Evolutionary conservation across 495 filamentous ascomycete species (phyloP).

Genomic region (Rostrohypoxylon terebratum): DNA sequence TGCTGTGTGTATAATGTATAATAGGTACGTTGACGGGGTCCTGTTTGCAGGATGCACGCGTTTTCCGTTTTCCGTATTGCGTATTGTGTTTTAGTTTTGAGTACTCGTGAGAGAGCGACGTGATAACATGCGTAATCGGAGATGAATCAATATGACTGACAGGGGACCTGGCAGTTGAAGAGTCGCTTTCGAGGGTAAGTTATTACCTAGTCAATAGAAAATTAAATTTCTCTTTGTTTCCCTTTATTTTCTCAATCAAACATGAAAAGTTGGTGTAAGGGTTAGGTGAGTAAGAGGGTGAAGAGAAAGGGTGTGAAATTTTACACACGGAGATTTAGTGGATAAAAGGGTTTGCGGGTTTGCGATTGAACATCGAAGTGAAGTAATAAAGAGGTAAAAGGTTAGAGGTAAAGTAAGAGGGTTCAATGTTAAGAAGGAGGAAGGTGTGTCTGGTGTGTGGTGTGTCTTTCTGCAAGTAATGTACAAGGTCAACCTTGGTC

Average conservation of each 20-base stretch:
- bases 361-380: conserved; percentile 9
- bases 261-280: not conserved
- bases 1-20: conserved; percentile 1
- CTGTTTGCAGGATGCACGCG: conserved; percentile 30
- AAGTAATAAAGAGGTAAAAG: no score
- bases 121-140: conserved; percentile 44
- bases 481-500: conserved; percentile 15
- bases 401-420: no score
- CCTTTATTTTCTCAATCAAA: conserved; percentile 11
- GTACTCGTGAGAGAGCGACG: conserved; percentile 28
- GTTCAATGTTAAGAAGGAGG: conserved; percentile 9
- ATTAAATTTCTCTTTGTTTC: not conserved
- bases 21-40: not conserved
- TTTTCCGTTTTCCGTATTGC: not conserved
- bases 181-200: conserved; percentile 34
- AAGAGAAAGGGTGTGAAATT: not conserved
- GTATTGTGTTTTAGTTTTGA: conserved; percentile 13
- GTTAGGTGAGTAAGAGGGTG: not conserved
- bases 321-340: conserved; percentile 5
- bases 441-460: not conserved
- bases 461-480: conserved; percentile 29
- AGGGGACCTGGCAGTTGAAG: conserved; percentile 22
- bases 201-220: conserved; percentile 26
- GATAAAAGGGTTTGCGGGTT: conserved; percentile 17
- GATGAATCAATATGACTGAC: conserved; percentile 45